Base-by-base conservation (phyloP, 352 stramenopile genomes). In the Elongisporangium undulatum region DNA sequence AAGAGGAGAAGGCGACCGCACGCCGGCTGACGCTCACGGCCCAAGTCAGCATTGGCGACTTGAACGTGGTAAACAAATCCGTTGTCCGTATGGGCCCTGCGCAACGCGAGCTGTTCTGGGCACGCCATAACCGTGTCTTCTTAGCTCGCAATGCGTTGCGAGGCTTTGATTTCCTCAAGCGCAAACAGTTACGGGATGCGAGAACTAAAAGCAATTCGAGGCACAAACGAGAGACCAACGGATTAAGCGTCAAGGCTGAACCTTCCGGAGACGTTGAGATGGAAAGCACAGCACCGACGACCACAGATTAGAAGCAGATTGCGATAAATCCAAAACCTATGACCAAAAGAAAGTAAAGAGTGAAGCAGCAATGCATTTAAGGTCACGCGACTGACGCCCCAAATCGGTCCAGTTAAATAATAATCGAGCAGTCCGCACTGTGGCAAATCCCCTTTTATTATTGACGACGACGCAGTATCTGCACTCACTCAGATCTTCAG, bases 161-260 rank as follows among this genome's bases (percentile, higher is more conserved):
- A 13, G 85, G 85, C 15, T 90, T 81, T 57, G 83, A 94, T 59
- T 94, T 92, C 55, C 71, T 92, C 45, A 58, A 66, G n/a, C 85
- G 85, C 13, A 87, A 86, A 56, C 51, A 78, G 21, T 58, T 92
- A 22, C 72, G 79, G 55, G 75, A 91, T 58, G 17, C 20, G 75
- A 69, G 53, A 50, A 73, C 22, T 52, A 51, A 3, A 49, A 19
- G 15, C 34, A 56, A 61, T 34, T 64, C 49, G 59, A 68, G 54
- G 24, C 69, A 38, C 62, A 62, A 63, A 49, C 58, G 63, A 4
- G 41, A 48, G n/a, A 65, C 12, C 15, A 60, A 59, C 17, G 34
- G 22, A 29, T 21, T 20, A 49, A 21, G n/a, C 29, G 8, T 41
- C 13, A 15, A 13, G 1, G 29, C 29, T 41, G 29, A 41, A 41